These are phyloP conservation scores for Phytophthora colocasiae DNA, from an alignment of 352 stramenopile genomes.

Conservation along the genomic window DNA sequence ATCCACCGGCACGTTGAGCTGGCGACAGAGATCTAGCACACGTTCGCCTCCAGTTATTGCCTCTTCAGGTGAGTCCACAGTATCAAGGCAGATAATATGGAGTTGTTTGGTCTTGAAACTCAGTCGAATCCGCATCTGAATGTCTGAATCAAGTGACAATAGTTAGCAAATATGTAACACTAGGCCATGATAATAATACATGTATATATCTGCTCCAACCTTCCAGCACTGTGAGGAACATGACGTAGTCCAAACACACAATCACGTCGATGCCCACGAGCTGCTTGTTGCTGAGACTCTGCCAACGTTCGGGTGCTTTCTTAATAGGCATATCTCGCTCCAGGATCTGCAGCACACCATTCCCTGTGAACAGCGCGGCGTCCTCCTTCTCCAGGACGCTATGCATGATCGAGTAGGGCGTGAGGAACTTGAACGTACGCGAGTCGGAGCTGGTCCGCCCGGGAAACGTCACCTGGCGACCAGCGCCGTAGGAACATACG, in stretches of 20 bases:
- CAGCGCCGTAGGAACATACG: conserved; percentile 79
- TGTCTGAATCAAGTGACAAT: conserved; percentile 36
- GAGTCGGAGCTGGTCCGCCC: conserved; percentile 39
- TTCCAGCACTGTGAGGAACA: conserved; percentile 81
- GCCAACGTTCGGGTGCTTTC: conserved; percentile 74
- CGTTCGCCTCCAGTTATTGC: conserved; percentile 52
- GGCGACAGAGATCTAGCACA: conserved; percentile 62
- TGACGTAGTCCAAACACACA: conserved; percentile 83
- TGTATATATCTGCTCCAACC: conserved; percentile 38
- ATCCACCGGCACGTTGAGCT: conserved; percentile 40
- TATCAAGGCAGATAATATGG: conserved; percentile 85
- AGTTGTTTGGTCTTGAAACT: conserved; percentile 60
- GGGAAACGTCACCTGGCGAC: conserved; percentile 66
- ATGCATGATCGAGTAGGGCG: conserved; percentile 74
- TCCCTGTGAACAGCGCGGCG: conserved; percentile 55
- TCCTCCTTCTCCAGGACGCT: conserved; percentile 59
- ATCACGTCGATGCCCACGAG: conserved; percentile 73
- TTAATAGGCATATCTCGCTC: conserved; percentile 80
- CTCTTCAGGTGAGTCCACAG: conserved; percentile 76
- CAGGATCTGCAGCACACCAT: conserved; percentile 77
- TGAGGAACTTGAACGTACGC: conserved; percentile 73
- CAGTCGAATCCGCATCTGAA: conserved; percentile 56
- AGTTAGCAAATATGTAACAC: conserved; percentile 1
- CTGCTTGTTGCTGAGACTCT: conserved; percentile 71
- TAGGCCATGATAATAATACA: conserved; percentile 21